phyloP scores from a whole-genome alignment of 2,329 filamentous ascomycete species.

The Verticillium dahliae region DNA sequence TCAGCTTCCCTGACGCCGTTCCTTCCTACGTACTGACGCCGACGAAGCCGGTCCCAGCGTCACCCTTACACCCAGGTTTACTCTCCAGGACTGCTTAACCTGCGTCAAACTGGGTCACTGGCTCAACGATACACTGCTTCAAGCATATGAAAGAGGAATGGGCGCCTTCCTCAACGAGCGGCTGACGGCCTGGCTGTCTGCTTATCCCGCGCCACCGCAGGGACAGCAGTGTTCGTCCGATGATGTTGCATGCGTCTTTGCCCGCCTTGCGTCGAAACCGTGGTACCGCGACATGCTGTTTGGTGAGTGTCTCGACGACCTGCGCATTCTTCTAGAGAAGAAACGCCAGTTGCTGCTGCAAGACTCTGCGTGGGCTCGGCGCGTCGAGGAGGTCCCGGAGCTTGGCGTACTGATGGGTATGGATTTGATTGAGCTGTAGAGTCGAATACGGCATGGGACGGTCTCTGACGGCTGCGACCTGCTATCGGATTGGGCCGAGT shows the following conservation, averaged over 20 bases:
- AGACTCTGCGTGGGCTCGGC: neutral
- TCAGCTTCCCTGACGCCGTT: neutral
- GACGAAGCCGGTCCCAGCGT: neutral
- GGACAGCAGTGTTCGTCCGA: neutral
- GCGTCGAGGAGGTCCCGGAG: neutral
- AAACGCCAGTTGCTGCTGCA: neutral
- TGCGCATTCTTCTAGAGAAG: neutral
- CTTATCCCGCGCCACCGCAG: neutral
- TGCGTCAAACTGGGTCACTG: neutral
- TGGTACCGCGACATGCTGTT: neutral
- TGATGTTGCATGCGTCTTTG: neutral
- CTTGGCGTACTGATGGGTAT: neutral
- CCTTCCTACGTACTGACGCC: neutral
- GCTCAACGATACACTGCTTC: neutral
- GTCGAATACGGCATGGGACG: neutral
- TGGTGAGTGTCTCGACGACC: neutral
- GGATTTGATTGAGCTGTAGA: neutral
- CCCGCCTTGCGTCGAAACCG: neutral
- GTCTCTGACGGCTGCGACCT: too few species aligned
- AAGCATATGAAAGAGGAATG: neutral
- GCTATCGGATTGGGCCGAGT: too few species aligned
- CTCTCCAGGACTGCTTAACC: neutral
- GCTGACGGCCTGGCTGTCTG: neutral
- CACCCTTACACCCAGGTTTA: neutral
- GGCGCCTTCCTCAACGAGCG: neutral